A percentile compares a stretch with the other conserved stretches of the same genome.
These are phyloP conservation scores for Hylodesmum podocarpum DNA, from an alignment of 306 rosid genomes.

Conservation along the genomic window DNA sequence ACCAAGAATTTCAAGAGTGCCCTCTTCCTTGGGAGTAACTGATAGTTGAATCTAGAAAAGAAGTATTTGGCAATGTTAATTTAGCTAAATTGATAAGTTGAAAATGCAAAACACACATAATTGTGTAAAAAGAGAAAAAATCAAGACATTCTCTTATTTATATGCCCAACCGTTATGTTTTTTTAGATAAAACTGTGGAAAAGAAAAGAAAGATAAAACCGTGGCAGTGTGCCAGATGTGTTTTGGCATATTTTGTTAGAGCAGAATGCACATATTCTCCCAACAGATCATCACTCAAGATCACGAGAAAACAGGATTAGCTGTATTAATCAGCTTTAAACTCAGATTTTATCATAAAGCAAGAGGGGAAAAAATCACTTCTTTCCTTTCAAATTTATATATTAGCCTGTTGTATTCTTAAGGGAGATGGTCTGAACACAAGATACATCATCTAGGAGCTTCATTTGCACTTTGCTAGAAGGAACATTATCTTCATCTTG, in stretches of 20 bases:
- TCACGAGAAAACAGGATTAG: not conserved
- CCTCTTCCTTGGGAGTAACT: slow-evolving; percentile 77
- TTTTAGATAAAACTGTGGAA: too few relatives aligned
- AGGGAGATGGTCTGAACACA: not conserved
- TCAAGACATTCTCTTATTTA: not conserved
- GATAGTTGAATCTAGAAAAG: slow-evolving; percentile 82
- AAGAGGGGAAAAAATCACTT: not conserved
- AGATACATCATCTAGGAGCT: slow-evolving; percentile 10
- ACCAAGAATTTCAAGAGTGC: slow-evolving; percentile 79
- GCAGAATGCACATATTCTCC: not conserved
- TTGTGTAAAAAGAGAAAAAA: not conserved
- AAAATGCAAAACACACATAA: not conserved
- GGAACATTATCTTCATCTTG: slow-evolving; percentile 13
- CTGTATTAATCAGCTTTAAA: not conserved
- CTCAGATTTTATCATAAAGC: not conserved
- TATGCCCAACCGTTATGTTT: too few relatives aligned
- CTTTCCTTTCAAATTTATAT: not conserved
- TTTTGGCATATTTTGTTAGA: not conserved
- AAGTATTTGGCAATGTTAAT: slow-evolving; percentile 17
- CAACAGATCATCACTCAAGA: not conserved
- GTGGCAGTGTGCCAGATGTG: not conserved
- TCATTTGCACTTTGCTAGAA: slow-evolving; percentile 17
- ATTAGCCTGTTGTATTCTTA: not conserved
- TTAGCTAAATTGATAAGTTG: slow-evolving; percentile 15
- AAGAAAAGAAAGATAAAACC: not conserved